Evolutionary conservation across 129 eudicot species (phyloP).

Genomic region (Helichrysum umbraculigerum): DNA sequence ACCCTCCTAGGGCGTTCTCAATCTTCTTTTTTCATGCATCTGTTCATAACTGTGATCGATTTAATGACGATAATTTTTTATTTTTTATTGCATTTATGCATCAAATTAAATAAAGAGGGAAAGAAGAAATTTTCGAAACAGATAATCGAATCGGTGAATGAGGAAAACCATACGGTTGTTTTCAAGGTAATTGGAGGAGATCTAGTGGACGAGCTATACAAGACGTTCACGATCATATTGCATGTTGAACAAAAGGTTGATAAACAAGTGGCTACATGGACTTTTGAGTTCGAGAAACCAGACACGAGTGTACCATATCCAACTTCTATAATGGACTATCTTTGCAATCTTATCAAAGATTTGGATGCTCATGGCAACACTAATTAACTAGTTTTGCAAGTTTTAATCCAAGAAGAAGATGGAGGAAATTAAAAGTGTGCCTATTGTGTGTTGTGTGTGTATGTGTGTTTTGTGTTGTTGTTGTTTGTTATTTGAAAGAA

Average conservation of each 20-base stretch:
- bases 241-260: slow-evolving; percentile 41
- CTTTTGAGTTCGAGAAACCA: slow-evolving; percentile 40
- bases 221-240: slow-evolving; percentile 22
- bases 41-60: neutral
- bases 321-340: slow-evolving; percentile 32
- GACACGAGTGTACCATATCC: slow-evolving; percentile 32
- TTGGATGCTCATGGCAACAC: slow-evolving; percentile 31
- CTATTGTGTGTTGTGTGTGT: neutral
- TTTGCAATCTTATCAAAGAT: slow-evolving; percentile 25
- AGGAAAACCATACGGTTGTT: slow-evolving; percentile 28
- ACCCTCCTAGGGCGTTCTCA: neutral
- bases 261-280: slow-evolving; percentile 30
- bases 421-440: neutral
- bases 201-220: slow-evolving; percentile 36
- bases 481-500: neutral
- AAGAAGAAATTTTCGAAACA: slow-evolving; percentile 33
- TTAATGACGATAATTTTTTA: neutral
- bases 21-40: neutral
- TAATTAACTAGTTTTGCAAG: neutral
- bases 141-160: slow-evolving; percentile 33
- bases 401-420: neutral
- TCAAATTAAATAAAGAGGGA: slow-evolving; percentile 21
- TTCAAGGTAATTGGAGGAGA: slow-evolving; percentile 60
- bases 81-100: neutral
- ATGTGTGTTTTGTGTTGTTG: neutral